Base-by-base conservation (phyloP, 2,329 filamentous ascomycete species). In the Aspergillus novofumigatus region DNA sequence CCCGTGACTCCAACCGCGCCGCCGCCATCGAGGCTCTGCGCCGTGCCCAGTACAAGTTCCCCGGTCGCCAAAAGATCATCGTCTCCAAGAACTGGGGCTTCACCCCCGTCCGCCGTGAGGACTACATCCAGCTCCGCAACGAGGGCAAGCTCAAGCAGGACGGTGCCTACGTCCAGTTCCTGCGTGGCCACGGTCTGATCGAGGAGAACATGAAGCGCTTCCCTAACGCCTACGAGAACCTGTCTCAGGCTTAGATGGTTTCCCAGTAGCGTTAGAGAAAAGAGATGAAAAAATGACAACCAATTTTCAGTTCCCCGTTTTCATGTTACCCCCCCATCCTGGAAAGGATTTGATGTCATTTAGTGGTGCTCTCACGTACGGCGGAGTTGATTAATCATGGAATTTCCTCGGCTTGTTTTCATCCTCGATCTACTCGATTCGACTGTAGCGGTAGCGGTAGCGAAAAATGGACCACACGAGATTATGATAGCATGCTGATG, bases 81-180 rank as follows among this genome's bases (percentile, higher is more conserved):
- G 89, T 97, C 83, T 95, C 90, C 86, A 99, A 97, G 92, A 99
- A 99, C 88, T 99, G 94, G 94, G 94, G 94, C 72, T 99, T 99
- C 90, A 99, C 94, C 64, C 92, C 92, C 77, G 91, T 99, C 74
- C 89, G 91, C 75, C 92, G 94, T 73, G 94, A 97, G 72, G 94
- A 99, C 81, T 99, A 97, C 84, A 84, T 96, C 77, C 86, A 92
- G 81, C 90, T 93, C 84, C 95, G 96, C 87, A 85, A 91, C 77
- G 89, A 88, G 74, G 94, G 94, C 77, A 88, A 87, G 77, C 88
- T 99, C 82, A 91, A 93, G 86, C 89, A 95, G 72, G 94, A 99
- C 74, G 94, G 94, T 87, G 94, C 94, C 73, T 99, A 99, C 83
- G 94, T 99, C 72, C 92, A 99, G 86, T 99, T 99, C 90, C 87